These are phyloP conservation scores for Candida silvatica DNA, from an alignment of 805 yeast species.

Conservation along the genomic window DNA sequence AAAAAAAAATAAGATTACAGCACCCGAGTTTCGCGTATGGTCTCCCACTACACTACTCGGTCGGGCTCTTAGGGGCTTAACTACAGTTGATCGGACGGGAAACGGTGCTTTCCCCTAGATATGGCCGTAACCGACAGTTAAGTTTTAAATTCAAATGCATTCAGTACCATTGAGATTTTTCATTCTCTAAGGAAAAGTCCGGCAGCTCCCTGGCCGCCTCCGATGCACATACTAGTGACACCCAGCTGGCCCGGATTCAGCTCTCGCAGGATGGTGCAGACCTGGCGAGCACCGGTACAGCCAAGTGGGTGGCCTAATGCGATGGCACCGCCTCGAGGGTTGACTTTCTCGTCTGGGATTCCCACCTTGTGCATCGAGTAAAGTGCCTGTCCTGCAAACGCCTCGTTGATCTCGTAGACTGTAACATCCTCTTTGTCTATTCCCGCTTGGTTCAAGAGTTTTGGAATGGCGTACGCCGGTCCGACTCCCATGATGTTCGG, in stretches of 20 bases:
- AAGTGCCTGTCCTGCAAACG: conserved; percentile 92
- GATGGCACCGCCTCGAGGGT: conserved; percentile 94
- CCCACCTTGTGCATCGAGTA: conserved; percentile 61
- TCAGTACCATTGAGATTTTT: conserved; percentile 5
- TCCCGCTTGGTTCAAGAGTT: conserved; percentile 38
- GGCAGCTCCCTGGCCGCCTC: conserved; percentile 99
- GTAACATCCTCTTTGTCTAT: conserved; percentile 57
- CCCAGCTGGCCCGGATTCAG: conserved; percentile 77
- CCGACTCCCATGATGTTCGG: conserved; percentile 98
- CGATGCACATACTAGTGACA: conserved; percentile 93
- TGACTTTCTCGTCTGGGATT: conserved; percentile 63
- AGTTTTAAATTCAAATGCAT: too few relatives aligned
- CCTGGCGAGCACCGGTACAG: conserved; percentile 80
- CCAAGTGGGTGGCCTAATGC: conserved; percentile 95
- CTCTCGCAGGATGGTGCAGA: conserved; percentile 81
- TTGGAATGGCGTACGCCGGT: conserved; percentile 93
- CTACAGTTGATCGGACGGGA: too few relatives aligned
- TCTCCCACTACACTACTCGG: too few relatives aligned
- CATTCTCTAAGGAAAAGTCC: conserved; percentile 76
- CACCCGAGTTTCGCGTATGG: too few relatives aligned
- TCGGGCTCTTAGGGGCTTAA: too few relatives aligned
- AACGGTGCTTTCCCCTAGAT: too few relatives aligned
- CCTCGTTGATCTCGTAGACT: conserved; percentile 88
- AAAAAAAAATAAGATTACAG: too few relatives aligned
- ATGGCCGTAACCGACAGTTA: too few relatives aligned